phyloP scores from a whole-genome alignment of 495 filamentous ascomycete species.

The Jackrogersella multiformis region DNA sequence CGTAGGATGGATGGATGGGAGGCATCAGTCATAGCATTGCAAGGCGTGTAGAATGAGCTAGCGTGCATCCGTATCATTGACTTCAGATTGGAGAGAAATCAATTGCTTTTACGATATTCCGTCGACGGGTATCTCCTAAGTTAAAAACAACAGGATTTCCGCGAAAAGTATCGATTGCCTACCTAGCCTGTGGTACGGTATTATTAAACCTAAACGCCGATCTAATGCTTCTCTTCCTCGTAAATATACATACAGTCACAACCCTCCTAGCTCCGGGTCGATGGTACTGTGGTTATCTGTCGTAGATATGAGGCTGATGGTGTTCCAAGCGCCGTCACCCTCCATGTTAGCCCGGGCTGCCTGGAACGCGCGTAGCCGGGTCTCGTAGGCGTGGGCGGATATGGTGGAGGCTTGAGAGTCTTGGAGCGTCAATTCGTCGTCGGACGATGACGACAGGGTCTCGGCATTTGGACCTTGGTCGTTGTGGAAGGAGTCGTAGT shows the following conservation, averaged over 20 bases:
- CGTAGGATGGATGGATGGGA: neutral
- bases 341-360: conserved; percentile 42
- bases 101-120: conserved; percentile 8
- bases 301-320: conserved; percentile 51
- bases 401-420: conserved; percentile 45
- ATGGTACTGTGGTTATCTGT: conserved; percentile 48
- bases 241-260: neutral
- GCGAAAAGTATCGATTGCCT: neutral
- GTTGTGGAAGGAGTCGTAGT: conserved; percentile 12
- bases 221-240: neutral
- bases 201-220: conserved; percentile 11
- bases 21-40: conserved; percentile 11
- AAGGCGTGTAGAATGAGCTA: conserved; percentile 6
- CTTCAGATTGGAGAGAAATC: neutral
- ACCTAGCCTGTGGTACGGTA: neutral
- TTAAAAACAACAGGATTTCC: too few relatives aligned
- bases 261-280: conserved; percentile 45
- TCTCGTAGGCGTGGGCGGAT: conserved; percentile 44
- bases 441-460: neutral
- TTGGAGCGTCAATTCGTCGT: conserved; percentile 20
- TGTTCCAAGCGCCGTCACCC: conserved; percentile 20
- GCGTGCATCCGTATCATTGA: conserved; percentile 5
- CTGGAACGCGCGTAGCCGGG: conserved; percentile 45
- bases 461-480: neutral
- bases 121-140: conserved; percentile 2